These are phyloP conservation scores for Suillus fuscotomentosus DNA, from an alignment of 768 basidiomycete species.

Conservation along the genomic window DNA sequence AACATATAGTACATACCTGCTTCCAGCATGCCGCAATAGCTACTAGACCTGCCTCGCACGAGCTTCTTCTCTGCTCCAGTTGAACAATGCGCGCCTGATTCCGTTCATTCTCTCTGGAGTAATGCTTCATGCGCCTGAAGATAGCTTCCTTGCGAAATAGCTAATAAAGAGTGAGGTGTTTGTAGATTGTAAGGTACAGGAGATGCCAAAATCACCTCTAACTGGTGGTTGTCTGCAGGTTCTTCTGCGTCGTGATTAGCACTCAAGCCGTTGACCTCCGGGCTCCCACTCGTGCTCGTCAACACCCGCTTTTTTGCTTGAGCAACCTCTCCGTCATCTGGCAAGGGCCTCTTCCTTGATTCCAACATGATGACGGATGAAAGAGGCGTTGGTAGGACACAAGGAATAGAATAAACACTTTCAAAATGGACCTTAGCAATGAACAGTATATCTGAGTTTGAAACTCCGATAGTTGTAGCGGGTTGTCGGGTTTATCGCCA, in stretches of 20 bases:
- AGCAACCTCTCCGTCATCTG: conserved; percentile 47
- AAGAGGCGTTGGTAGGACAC: conserved; percentile 9
- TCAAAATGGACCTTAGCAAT: conserved; percentile 12
- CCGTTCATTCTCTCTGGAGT: conserved; percentile 72
- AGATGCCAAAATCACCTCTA: conserved; percentile 51
- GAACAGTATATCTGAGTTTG: conserved; percentile 12
- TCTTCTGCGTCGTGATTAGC: conserved; percentile 34
- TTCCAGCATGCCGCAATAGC: conserved; percentile 81
- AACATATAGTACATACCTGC: conserved; percentile 48
- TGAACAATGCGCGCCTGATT: conserved; percentile 58
- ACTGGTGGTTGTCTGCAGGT: conserved; percentile 50
- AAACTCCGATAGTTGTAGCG: conserved; percentile 25
- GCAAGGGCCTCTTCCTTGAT: conserved; percentile 58
- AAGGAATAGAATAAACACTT: conserved; percentile 11
- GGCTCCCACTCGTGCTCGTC: conserved; percentile 48
- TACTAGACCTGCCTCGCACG: conserved; percentile 68
- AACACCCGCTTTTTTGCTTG: conserved; percentile 58
- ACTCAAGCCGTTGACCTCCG: conserved; percentile 49
- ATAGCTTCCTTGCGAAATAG: conserved; percentile 87
- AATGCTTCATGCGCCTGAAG: conserved; percentile 81
- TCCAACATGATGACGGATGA: conserved; percentile 39
- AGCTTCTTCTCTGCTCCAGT: conserved; percentile 62
- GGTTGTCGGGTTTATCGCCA: background rate
- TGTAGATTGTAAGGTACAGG: background rate
- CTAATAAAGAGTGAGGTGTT: conserved; percentile 36